Evolutionary conservation across 176 grass and related monocot genomes (phyloP), one percentile per base, ranked within the genome.

Genomic region (Poa pratensis): DNA sequence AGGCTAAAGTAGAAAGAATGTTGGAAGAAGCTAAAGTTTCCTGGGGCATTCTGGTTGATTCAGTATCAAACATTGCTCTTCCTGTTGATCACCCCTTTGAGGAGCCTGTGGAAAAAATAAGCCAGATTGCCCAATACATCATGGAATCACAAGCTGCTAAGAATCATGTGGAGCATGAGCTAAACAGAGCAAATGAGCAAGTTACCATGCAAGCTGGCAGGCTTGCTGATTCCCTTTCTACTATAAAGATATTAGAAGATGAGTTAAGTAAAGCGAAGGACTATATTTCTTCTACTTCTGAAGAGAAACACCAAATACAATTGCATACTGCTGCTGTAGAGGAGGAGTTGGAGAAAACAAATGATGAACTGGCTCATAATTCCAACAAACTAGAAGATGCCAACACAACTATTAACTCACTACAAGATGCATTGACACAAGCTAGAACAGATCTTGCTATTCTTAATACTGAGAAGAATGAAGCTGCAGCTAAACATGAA

Each of bases 321-420:
- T 68, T 73, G 81, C 79, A 80, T 55, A 80, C 64, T 80, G 45
- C 73, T 83, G 83, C 80, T 92, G 46, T 89, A 80, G 86, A 95
- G 70, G 85, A 88, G 79, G 93, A 96, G 66, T 90, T 99, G 77
- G 88, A 92, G 86, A 96, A 91, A 89, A 91, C 83, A 84, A 96
- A 91, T 57, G 60, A 90, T 72, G 93, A 99, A 89, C 66, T 70
- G 81, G 86, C 77, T 83, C 69, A 77, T 71, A 76, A 50, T 89
- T 78, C 52, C 75, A 89, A 64, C 76, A 95, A 95, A 86, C 73
- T 97, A 73, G 81, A 90, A 39, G 85, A 88, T 84, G 95, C 95
- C 58, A 89, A 91, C 83, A 70, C 81, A 37, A 84, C 58, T 42
- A 95, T 95, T 79, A 89, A 84, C 69, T 87, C 88, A 81, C 82